phyloP scores from a whole-genome alignment of 2,329 filamentous ascomycete genomes.

The Penicillium sp. region DNA sequence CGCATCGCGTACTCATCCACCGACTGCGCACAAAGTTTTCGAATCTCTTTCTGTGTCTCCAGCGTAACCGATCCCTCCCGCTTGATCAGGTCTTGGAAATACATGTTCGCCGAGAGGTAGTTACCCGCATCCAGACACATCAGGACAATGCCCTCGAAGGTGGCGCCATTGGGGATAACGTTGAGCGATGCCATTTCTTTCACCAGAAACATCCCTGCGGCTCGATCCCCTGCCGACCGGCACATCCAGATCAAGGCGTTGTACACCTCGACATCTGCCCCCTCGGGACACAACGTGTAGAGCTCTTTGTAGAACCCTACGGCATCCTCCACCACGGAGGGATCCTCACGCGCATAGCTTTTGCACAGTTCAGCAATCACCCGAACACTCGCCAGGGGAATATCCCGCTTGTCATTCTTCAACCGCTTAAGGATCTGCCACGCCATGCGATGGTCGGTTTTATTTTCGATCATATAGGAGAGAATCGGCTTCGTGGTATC shows the following conservation, averaged over 20 bases:
- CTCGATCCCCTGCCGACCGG: slow-evolving; percentile 42
- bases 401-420: slow-evolving; percentile 43
- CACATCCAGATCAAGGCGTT: slow-evolving; percentile 55
- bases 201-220: slow-evolving; percentile 57
- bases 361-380: slow-evolving; percentile 51
- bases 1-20: slow-evolving; percentile 29
- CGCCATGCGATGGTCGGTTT: slow-evolving; percentile 47
- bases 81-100: slow-evolving; percentile 35
- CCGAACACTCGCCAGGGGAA: slow-evolving; percentile 48
- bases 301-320: slow-evolving; percentile 59
- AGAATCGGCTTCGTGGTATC: slow-evolving; percentile 62
- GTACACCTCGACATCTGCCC: slow-evolving; percentile 49
- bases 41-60: slow-evolving; percentile 26
- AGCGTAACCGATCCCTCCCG: slow-evolving; percentile 27
- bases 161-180: slow-evolving; percentile 52
- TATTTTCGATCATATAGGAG: slow-evolving; percentile 48
- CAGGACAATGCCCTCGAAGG: slow-evolving; percentile 59
- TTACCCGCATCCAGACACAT: slow-evolving; percentile 47
- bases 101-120: slow-evolving; percentile 36
- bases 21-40: slow-evolving; percentile 25
- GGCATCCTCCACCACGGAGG: slow-evolving; percentile 45
- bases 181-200: slow-evolving; percentile 56
- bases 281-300: slow-evolving; percentile 46
- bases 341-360: slow-evolving; percentile 32
- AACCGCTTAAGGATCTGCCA: slow-evolving; percentile 56